These are phyloP conservation scores for Jatropha multifida DNA, from an alignment of 441 rosid species.

Conservation along the genomic window DNA sequence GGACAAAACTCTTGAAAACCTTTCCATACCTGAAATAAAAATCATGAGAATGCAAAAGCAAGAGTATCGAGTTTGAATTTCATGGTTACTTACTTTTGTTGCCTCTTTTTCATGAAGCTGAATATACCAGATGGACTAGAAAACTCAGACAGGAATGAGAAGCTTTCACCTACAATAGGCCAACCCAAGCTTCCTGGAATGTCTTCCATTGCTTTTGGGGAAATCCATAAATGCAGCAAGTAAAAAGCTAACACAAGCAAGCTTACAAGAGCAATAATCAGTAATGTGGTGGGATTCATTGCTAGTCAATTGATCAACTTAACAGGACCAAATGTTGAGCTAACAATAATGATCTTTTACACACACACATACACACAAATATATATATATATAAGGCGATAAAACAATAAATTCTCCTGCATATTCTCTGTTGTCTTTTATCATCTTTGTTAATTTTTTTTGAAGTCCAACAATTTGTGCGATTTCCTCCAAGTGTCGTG, in stretches of 20 bases:
- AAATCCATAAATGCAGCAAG: constrained; percentile 34
- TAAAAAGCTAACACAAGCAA: constrained; percentile 25
- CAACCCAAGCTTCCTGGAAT: constrained; percentile 60
- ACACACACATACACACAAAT: not conserved
- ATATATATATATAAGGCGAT: not conserved
- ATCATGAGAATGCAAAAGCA: not conserved
- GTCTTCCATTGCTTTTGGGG: constrained; percentile 52
- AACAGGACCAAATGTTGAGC: not conserved
- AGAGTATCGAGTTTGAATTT: not conserved
- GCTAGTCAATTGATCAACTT: not conserved
- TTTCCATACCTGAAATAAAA: constrained; percentile 49
- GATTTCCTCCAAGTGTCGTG: not conserved
- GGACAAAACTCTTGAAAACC: constrained; percentile 52
- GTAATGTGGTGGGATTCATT: constrained; percentile 43
- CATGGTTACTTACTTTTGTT: constrained; percentile 36
- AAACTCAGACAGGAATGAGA: constrained; percentile 51
- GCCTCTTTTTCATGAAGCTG: constrained; percentile 60
- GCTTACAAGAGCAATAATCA: constrained; percentile 27
- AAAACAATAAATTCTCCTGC: constrained; percentile 6
- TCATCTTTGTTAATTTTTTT: not conserved
- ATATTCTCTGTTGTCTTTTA: constrained; percentile 11
- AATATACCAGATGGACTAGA: constrained; percentile 53
- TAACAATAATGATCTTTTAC: not conserved
- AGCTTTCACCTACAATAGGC: constrained; percentile 64
- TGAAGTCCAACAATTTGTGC: not conserved